Evolutionary conservation across 257 asterid genomes (phyloP).

Genomic region (Rubia yunnanensis): DNA sequence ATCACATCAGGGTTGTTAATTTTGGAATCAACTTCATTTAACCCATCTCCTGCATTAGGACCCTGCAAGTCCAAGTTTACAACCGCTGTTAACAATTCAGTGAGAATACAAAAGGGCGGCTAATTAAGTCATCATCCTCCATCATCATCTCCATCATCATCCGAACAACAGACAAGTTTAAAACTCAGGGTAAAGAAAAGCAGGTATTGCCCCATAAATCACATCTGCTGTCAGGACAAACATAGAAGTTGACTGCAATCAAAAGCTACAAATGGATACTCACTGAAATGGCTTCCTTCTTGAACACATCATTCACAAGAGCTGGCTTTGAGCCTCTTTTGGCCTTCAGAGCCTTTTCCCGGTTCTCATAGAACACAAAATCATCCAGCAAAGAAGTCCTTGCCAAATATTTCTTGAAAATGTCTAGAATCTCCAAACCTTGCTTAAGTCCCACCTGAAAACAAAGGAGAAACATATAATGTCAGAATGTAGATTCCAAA

Average conservation of each 20-base stretch:
- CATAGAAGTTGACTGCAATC: neutral
- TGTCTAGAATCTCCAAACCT: slow-evolving; percentile 69
- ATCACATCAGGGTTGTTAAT: slow-evolving; percentile 19
- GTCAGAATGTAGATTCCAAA: neutral
- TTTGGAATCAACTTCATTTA: slow-evolving; percentile 23
- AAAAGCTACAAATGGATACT: neutral
- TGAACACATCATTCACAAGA: slow-evolving; percentile 17
- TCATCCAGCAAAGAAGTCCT: slow-evolving; percentile 59
- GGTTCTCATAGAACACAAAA: slow-evolving; percentile 57
- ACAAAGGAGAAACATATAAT: neutral
- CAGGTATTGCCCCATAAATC: neutral
- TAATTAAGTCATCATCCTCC: neutral
- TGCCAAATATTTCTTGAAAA: slow-evolving; percentile 52
- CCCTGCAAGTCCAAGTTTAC: slow-evolving; percentile 24
- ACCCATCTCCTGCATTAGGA: slow-evolving; percentile 26
- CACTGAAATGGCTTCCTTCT: slow-evolving; percentile 5
- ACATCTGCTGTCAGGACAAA: neutral
- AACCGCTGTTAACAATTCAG: no score
- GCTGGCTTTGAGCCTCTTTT: slow-evolving; percentile 28
- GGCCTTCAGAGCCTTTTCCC: slow-evolving; percentile 47
- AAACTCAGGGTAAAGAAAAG: neutral
- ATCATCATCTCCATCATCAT: no score
- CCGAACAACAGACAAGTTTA: neutral
- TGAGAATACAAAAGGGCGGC: neutral
- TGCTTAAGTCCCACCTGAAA: slow-evolving; percentile 55